Evolutionary conservation across 2,329 filamentous ascomycete species (phyloP), one percentile per base, ranked within the genome.

Genomic region (Fusarium xyrophilum): DNA sequence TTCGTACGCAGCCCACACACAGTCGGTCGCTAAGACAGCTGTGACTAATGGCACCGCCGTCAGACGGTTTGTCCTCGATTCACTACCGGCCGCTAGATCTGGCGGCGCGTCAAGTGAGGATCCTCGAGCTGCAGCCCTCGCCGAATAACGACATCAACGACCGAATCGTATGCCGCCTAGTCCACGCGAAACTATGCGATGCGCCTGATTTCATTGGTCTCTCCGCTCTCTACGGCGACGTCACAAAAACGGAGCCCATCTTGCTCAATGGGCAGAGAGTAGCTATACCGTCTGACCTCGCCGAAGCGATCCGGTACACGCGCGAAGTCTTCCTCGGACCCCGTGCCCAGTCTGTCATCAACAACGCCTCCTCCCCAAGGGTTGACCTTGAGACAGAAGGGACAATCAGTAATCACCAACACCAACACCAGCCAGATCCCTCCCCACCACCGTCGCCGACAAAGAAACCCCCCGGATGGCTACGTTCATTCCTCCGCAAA

Each of bases 131-230:
- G 52, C 65, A 72, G 43, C 65, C 67, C 6, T 51, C 70, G 4
- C 46, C 70, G 2, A 65, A 53, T 28, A 67, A 67, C 69, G 60
- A 71, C 40, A 38, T 72, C 23, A 62, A 58, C 50, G 70, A 72
- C 27, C 59, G 65, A 9, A 10, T 72, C 21, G 65, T 71, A 12
- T 72, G 70, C 51, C 70, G 67, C 21, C 51, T 72, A 3, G 67
- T 72, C 5, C 70, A 72, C 19, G 67, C 69, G 35, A 63, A 53
- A 32, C 33, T 71, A 13, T 39, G 23, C 27, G 57, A 72, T n/a
- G 55, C 67, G 2, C 43, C 69, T 15, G 70, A 72, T n/a, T 72
- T 67, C 28, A 69, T 72, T 17, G 70, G 70, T 3, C 67, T 72
- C 7, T 72, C 70, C 6, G 60, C 70, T 6, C 70, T 72, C 1